Base-by-base conservation (phyloP, 164 flowering plant species). In the Umbilicus rupestris region DNA sequence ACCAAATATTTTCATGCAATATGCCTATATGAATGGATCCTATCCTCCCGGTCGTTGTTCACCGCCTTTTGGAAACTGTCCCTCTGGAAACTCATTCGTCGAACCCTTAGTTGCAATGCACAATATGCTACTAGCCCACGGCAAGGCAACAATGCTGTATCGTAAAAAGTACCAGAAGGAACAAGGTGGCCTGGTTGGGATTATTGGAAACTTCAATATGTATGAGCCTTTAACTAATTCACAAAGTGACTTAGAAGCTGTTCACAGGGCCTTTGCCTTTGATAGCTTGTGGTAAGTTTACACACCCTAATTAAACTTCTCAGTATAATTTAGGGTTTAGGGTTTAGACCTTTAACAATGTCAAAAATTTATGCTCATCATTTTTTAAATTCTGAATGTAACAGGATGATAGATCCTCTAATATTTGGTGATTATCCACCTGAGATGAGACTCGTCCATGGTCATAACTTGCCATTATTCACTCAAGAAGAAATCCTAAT, bases 1-100 rank as follows among this genome's bases (percentile, higher is more conserved):
- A 64, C 85, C 87, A 22, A 83, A 79, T 39, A 20, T 77, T 3
- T 58, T 70, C 4, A 15, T 63, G 0, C 62, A 68, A 2, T 39
- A 74, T 49, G 81, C 65, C 0, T 85, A 80, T 62, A 9, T 68
- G 1, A 68, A 19, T 41, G 87, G 84, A 24, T 0, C 0, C 3
- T 75, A 64, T 46, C 79, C 87, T 1, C 89, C 89, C 0, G 71
- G 68, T 15, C 80, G 68, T 22, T 85, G 89, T 67, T 81, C 85
- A 5, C 29, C 65, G 7, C 89, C 89, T n/a, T 85, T 80, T 68
- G 85, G 87, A 26, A 75, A 79, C 35, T 82, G 86, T 59, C 62
- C 80, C 1, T 22, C 14, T 22, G 89, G 87, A 12, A 70, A 85
- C 50, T 81, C 89, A 22, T 70, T 72, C 17, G 17, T 50, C 4